Base-by-base conservation (phyloP, 345 rosid species). In the Aurinia saxatilis region DNA sequence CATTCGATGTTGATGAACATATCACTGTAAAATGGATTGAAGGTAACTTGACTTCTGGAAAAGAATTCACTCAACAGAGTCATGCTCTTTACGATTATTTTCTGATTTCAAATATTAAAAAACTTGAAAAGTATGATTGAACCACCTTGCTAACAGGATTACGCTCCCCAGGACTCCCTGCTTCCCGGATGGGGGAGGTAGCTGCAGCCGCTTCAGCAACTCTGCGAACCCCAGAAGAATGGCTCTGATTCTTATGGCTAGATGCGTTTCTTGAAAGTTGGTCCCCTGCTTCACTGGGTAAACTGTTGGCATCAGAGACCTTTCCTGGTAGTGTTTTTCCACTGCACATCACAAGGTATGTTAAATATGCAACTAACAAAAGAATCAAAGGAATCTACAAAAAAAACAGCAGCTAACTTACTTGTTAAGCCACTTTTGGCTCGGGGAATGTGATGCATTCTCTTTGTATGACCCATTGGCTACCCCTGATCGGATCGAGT, bases 401-500 rank as follows among this genome's bases (percentile, higher is more conserved):
- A 23, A 37, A 14, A 4, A 61, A 36, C 10, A 25, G 30, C 13
- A 21, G 17, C 15, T 10, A 2, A 15, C 67, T 51, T 68, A 67
- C 72, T 68, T 84, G 83, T 73, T 64, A 41, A 78, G 84, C 25
- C 80, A 73, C 15, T 65, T 82, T 68, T 80, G 78, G 61, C 60
- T 73, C 29, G 71, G 88, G 67, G 59, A 40, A 63, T 71, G 81
- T 16, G 78, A 65, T 63, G 68, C 60, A 73, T 63, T 83, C 58
- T 78, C 85, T 60, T 78, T 87, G 55, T 75, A 73, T 36, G 83
- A 77, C 16, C 87, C 88, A 77, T 75, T 81, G 67, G 75, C 76
- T 45, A 76, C 83, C 58, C 78, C 78, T 8, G 93, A 81, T 38
- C 79, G 93, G 40, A 85, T 77, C 0, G 93, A 89, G 57, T 92